Percentiles rank a stretch among this genome's conserved stretches.
These are phyloP conservation scores for Flaveria floridana DNA, from an alignment of 140 eudicot species.

Conservation along the genomic window DNA sequence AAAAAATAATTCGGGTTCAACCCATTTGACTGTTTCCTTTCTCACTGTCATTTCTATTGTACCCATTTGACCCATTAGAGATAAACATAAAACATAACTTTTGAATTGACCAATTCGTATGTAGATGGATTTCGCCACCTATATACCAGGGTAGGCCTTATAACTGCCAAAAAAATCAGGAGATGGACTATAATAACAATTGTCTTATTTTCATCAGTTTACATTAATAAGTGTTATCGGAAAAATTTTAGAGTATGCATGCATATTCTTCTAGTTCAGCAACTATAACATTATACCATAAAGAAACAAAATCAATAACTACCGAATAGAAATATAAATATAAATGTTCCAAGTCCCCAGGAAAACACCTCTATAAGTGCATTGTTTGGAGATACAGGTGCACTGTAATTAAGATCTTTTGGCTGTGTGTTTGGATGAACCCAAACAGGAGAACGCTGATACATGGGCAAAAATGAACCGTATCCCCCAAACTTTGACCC, in stretches of 20 bases:
- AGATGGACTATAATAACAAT: background rate
- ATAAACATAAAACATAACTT: background rate
- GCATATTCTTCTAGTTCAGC: background rate
- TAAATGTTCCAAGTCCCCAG: background rate
- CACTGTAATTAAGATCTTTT: conserved; percentile 37
- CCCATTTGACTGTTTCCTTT: background rate
- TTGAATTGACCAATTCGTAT: background rate
- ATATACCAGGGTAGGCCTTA: background rate
- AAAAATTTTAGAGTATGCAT: background rate
- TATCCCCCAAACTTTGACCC: conserved; percentile 88
- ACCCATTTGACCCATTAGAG: background rate
- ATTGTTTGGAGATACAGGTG: conserved; percentile 52
- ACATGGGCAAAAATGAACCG: conserved; percentile 82
- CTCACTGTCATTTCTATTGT: background rate
- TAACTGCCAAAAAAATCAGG: background rate
- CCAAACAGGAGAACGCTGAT: conserved; percentile 75
- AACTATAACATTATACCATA: background rate
- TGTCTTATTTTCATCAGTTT: background rate
- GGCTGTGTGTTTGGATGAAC: conserved; percentile 58
- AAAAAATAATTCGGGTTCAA: background rate
- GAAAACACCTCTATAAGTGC: conserved; percentile 60
- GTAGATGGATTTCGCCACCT: background rate
- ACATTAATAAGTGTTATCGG: background rate
- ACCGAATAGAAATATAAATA: conserved; percentile 1
- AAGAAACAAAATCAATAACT: background rate